Conservation (phyloP, 805 yeast genomes). For the Debaryomyces hansenii region DNA sequence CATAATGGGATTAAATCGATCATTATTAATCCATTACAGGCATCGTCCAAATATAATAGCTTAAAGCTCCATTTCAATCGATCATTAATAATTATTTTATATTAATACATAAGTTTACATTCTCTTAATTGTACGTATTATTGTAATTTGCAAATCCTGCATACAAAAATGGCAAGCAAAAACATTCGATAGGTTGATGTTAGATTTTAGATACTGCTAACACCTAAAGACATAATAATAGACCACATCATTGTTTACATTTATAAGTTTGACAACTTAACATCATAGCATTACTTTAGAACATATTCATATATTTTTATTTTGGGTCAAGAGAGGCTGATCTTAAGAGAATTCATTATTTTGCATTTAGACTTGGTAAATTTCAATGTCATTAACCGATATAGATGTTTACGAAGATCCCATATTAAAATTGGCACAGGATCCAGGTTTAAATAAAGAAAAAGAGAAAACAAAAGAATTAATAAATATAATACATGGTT, state of each 20-base stretch:
- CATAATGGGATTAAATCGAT: no score
- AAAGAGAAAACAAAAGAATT: slow-evolving; percentile 41
- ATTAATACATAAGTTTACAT: no score
- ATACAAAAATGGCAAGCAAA: background rate
- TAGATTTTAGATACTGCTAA: no score
- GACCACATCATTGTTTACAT: background rate
- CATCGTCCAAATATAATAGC: no score
- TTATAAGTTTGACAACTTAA: background rate
- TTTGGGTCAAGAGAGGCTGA: no score
- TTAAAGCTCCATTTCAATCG: no score
- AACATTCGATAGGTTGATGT: background rate
- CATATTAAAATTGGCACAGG: slow-evolving; percentile 45
- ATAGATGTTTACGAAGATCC: slow-evolving; percentile 45
- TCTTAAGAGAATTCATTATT: no score
- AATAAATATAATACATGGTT: slow-evolving; percentile 41
- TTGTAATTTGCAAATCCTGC: background rate
- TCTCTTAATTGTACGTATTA: background rate
- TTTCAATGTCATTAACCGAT: slow-evolving; percentile 3
- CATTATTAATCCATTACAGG: no score
- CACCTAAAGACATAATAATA: background rate
- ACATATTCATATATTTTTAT: background rate
- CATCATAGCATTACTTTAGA: background rate
- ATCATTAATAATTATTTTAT: no score
- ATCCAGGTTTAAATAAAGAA: slow-evolving; percentile 47
- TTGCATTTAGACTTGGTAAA: no score